These are phyloP conservation scores for Seiridium cupressi DNA, from an alignment of 2,329 filamentous ascomycete genomes.

Conservation along the genomic window DNA sequence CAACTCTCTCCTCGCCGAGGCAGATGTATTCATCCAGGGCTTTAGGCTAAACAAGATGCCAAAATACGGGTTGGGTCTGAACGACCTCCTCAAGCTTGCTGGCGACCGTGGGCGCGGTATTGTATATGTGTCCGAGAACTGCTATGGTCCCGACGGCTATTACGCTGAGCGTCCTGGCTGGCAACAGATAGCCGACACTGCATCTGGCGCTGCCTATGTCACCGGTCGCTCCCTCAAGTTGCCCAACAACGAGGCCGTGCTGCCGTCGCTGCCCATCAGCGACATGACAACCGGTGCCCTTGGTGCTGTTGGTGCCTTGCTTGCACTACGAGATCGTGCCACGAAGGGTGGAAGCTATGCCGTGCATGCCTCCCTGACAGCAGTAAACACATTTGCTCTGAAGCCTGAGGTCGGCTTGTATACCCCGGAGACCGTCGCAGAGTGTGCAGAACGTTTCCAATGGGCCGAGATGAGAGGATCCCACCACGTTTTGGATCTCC, in stretches of 20 bases:
- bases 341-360: constrained; percentile 27
- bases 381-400: constrained; percentile 24
- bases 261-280: constrained; percentile 29
- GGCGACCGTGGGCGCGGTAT: constrained; percentile 38
- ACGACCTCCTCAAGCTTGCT: constrained; percentile 37
- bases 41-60: constrained; percentile 45
- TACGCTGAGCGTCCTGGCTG: constrained; percentile 45
- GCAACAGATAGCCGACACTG: constrained; percentile 47
- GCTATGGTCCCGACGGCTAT: constrained; percentile 46
- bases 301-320: constrained; percentile 28
- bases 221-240: constrained; percentile 25
- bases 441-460: constrained; percentile 21
- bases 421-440: constrained; percentile 17
- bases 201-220: constrained; percentile 30
- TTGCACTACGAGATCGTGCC: constrained; percentile 30
- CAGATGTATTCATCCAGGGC: constrained; percentile 53
- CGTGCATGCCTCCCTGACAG: constrained; percentile 26
- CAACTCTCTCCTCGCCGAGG: constrained; percentile 40
- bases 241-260: constrained; percentile 23
- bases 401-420: constrained; percentile 29
- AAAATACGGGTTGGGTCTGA: constrained; percentile 37
- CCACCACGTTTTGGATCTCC: constrained; percentile 24
- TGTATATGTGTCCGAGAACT: constrained; percentile 48
- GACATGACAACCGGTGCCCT: constrained; percentile 34
- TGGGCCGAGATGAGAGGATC: constrained; percentile 23